Evolutionary conservation across 148 eudicot species (phyloP).

Genomic region (Fagopyrum homotropicum): DNA sequence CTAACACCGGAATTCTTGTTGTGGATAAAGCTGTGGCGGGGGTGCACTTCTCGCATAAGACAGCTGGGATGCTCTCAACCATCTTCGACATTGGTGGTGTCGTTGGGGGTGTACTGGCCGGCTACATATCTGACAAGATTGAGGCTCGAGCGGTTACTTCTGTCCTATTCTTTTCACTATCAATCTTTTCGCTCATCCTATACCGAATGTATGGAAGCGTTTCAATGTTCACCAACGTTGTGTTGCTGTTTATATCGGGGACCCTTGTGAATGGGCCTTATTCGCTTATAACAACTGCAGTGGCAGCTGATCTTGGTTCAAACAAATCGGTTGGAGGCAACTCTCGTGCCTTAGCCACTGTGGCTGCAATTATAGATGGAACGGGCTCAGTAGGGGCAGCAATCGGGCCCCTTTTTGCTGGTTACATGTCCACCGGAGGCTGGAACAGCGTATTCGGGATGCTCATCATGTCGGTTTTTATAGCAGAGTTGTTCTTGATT

Average conservation of each 20-base stretch:
- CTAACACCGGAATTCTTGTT: not conserved
- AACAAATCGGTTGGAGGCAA: constrained; percentile 55
- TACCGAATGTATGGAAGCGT: constrained; percentile 74
- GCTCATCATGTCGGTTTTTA: constrained; percentile 59
- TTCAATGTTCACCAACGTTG: constrained; percentile 52
- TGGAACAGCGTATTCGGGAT: constrained; percentile 85
- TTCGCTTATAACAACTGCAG: constrained; percentile 85
- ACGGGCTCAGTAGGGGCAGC: constrained; percentile 97
- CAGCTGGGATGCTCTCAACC: constrained; percentile 85
- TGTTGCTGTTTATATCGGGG: constrained; percentile 69
- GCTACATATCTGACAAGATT: constrained; percentile 61
- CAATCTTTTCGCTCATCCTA: constrained; percentile 62
- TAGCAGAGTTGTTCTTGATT: constrained; percentile 61
- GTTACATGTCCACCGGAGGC: constrained; percentile 80
- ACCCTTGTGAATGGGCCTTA: constrained; percentile 89
- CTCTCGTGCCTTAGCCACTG: constrained; percentile 86
- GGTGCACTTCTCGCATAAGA: constrained; percentile 67
- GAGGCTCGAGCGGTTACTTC: constrained; percentile 82
- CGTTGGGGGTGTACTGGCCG: constrained; percentile 74
- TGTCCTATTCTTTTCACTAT: constrained; percentile 46
- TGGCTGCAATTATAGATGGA: constrained; percentile 88
- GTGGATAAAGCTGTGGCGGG: constrained; percentile 76
- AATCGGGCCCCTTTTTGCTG: constrained; percentile 91
- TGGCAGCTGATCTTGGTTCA: constrained; percentile 90
- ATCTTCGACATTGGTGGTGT: constrained; percentile 92